These are phyloP conservation scores for Chimonanthus praecox DNA, from an alignment of 164 flowering plant species.

Conservation along the genomic window DNA sequence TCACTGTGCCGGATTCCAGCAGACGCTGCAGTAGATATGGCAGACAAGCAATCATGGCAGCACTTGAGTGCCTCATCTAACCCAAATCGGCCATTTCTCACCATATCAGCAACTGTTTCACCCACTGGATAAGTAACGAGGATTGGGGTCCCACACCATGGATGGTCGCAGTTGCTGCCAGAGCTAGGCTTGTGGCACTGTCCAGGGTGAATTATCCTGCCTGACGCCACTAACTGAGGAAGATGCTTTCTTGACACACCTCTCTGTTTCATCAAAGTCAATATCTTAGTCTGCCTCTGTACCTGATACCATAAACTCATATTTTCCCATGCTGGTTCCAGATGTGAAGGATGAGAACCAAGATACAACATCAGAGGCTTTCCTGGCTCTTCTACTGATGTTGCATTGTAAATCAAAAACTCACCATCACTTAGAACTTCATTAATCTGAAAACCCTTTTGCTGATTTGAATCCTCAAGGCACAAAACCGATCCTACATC, in stretches of 20 bases:
- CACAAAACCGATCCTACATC: constrained; percentile 68
- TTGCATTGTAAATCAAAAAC: constrained; percentile 45
- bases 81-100: constrained; percentile 45
- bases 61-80: constrained; percentile 63
- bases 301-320: constrained; percentile 94
- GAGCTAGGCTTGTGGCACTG: constrained; percentile 53
- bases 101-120: constrained; percentile 47
- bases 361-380: constrained; percentile 54
- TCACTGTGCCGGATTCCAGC: constrained; percentile 83
- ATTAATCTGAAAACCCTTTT: constrained; percentile 64
- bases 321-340: constrained; percentile 90
- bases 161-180: constrained; percentile 70
- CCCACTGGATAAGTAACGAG: constrained; percentile 80
- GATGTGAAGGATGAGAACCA: constrained; percentile 78
- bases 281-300: constrained; percentile 82
- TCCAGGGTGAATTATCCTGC: constrained; percentile 77
- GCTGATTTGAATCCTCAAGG: constrained; percentile 66
- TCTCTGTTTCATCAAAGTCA: constrained; percentile 70
- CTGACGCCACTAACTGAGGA: constrained; percentile 73
- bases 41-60: constrained; percentile 80
- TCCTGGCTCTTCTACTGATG: constrained; percentile 56
- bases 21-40: constrained; percentile 52
- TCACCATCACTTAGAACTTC: constrained; percentile 44
- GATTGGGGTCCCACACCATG: constrained; percentile 90
- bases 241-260: constrained; percentile 70